phyloP scores from a whole-genome alignment of 352 stramenopile species.

The Hyphochytrium catenoides region DNA sequence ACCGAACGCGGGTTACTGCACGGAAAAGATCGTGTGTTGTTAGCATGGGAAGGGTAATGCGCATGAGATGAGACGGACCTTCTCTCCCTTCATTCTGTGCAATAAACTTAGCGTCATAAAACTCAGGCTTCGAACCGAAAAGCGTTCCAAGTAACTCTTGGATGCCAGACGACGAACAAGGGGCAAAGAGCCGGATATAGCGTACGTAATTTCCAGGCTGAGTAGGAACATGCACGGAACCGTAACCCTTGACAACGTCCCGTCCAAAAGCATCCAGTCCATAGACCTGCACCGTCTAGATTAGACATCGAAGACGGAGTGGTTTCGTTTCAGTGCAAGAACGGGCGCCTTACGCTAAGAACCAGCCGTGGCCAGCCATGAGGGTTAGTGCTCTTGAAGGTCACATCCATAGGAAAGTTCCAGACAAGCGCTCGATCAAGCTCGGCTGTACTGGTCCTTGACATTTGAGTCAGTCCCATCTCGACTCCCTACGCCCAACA shows the following conservation, averaged over 20 bases:
- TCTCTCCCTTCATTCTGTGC: constrained; percentile 34
- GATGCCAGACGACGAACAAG: constrained; percentile 47
- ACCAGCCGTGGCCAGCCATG: constrained; percentile 80
- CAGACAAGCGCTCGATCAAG: constrained; percentile 56
- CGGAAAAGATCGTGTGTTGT: too few relatives aligned
- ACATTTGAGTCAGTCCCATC: too few relatives aligned
- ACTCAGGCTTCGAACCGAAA: constrained; percentile 17
- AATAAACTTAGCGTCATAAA: constrained; percentile 59
- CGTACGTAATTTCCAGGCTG: constrained; percentile 23
- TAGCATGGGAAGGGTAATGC: too few relatives aligned
- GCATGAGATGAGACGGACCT: too few relatives aligned
- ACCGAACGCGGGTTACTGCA: too few relatives aligned
- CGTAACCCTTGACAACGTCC: constrained; percentile 73
- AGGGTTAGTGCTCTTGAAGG: constrained; percentile 82
- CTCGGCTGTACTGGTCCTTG: too few relatives aligned
- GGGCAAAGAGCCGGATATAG: constrained; percentile 60
- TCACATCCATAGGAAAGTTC: constrained; percentile 86
- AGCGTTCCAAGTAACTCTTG: constrained; percentile 69
- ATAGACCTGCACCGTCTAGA: constrained; percentile 13
- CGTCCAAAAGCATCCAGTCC: constrained; percentile 65
- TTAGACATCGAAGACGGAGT: too few relatives aligned
- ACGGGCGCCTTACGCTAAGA: constrained; percentile 32
- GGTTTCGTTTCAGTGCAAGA: too few relatives aligned
- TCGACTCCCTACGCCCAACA: too few relatives aligned
- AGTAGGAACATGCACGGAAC: constrained; percentile 53